Evolutionary conservation across 352 stramenopile genomes (phyloP).

Genomic region (Phytophthora idaei): DNA sequence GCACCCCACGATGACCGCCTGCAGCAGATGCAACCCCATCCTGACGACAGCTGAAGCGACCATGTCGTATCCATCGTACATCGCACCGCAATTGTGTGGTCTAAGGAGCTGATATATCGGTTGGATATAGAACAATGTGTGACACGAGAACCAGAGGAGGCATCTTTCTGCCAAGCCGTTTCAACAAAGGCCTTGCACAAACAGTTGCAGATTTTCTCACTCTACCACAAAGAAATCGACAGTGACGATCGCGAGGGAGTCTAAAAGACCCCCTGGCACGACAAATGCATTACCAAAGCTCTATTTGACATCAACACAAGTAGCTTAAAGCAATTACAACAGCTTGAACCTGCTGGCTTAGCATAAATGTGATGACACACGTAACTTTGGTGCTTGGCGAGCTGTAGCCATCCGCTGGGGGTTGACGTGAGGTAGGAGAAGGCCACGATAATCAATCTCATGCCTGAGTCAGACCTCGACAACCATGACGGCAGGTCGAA

Average conservation of each 20-base stretch:
- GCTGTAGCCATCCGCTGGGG: not conserved
- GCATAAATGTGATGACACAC: not conserved
- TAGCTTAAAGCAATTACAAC: not conserved
- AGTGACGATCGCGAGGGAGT: no score
- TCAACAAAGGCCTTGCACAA: no score
- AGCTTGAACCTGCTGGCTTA: not conserved
- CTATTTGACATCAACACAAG: no score
- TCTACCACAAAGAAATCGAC: no score
- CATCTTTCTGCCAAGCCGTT: no score
- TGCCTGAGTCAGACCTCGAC: not conserved
- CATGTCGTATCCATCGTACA: not conserved
- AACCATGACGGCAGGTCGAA: not conserved
- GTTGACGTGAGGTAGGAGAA: not conserved
- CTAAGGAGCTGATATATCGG: not conserved
- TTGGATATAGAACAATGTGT: no score
- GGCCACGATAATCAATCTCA: not conserved
- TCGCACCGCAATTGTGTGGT: not conserved
- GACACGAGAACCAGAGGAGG: no score
- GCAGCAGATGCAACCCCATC: not conserved
- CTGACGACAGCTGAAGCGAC: constrained; percentile 2
- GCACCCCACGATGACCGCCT: not conserved
- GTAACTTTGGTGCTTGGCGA: not conserved
- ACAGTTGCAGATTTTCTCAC: no score
- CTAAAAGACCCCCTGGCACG: no score
- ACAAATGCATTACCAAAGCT: no score